Conservation (phyloP, 2,329 filamentous ascomycete species). For the Aspergillus hortae region DNA sequence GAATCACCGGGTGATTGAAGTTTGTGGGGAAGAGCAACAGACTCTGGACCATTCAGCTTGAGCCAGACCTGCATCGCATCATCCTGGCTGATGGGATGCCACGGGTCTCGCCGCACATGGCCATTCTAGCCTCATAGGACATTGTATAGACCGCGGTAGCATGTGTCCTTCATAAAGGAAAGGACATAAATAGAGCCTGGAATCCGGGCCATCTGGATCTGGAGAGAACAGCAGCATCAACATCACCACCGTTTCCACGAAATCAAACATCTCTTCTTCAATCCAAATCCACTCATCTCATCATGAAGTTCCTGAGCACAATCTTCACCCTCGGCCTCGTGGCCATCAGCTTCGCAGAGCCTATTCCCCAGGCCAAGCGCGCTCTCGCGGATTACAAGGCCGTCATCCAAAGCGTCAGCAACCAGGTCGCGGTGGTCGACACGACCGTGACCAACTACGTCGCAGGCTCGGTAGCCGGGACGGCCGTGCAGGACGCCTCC, state of each 20-base stretch:
- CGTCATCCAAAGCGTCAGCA: constrained; percentile 7
- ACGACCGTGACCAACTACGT: constrained; percentile 7
- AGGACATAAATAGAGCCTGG: constrained; percentile 6
- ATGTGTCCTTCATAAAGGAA: not conserved
- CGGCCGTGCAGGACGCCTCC: constrained; percentile 2
- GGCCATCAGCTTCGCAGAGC: constrained; percentile 8
- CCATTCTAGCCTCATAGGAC: not conserved
- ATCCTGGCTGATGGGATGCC: not conserved
- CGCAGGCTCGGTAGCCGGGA: constrained; percentile 2
- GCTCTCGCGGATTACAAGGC: constrained; percentile 6
- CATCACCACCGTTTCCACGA: not conserved
- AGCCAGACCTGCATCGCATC: not conserved
- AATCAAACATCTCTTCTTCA: not conserved
- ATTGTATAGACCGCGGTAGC: constrained; percentile 6
- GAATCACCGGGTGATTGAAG: not conserved
- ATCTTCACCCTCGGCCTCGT: constrained; percentile 9
- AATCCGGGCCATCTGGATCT: not conserved
- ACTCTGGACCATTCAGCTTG: not conserved
- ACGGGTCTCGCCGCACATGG: not conserved
- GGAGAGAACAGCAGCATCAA: not conserved
- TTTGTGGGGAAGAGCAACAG: not conserved
- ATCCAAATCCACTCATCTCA: not conserved
- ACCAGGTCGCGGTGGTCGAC: constrained; percentile 7
- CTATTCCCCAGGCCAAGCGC: constrained; percentile 8
- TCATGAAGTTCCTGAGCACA: constrained; percentile 9